phyloP scores from a whole-genome alignment of 768 basidiomycete species.

The Boletus fagicola region DNA sequence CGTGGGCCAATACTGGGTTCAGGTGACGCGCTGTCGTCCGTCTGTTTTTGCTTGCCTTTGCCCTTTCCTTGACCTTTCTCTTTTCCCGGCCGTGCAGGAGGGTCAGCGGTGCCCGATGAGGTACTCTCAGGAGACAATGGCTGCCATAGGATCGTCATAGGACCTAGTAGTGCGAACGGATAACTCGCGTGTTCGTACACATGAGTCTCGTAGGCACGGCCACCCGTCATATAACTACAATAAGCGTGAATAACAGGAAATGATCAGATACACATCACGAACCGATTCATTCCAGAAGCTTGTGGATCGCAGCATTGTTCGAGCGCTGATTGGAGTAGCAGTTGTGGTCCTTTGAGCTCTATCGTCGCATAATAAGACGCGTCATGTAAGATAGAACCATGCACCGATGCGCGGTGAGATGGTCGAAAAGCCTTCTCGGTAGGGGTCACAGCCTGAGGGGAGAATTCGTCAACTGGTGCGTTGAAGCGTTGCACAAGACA shows the following conservation, averaged over 20 bases:
- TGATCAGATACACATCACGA: neutral
- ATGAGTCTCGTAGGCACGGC: constrained; percentile 62
- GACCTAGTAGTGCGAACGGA: constrained; percentile 70
- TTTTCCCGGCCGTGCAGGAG: constrained; percentile 10
- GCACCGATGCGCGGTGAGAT: constrained; percentile 83
- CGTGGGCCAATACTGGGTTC: constrained; percentile 30
- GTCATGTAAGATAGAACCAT: constrained; percentile 86
- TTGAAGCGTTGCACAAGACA: neutral
- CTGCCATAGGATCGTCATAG: constrained; percentile 73
- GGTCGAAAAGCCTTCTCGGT: constrained; percentile 92
- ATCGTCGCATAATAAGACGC: constrained; percentile 80
- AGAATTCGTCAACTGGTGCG: neutral
- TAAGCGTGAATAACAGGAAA: constrained; percentile 1
- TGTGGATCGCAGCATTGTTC: constrained; percentile 64
- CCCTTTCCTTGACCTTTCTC: constrained; percentile 1
- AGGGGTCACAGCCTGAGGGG: constrained; percentile 67
- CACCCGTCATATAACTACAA: constrained; percentile 61
- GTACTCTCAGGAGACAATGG: constrained; percentile 29
- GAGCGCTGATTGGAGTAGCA: constrained; percentile 50
- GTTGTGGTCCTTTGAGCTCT: constrained; percentile 67
- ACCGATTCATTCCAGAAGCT: constrained; percentile 65
- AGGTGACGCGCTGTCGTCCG: constrained; percentile 12
- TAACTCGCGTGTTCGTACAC: constrained; percentile 62
- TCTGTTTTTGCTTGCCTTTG: constrained; percentile 32
- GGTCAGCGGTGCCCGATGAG: neutral